Evolutionary conservation across 306 rosid genomes (phyloP).

Genomic region (Prunus persica): DNA sequence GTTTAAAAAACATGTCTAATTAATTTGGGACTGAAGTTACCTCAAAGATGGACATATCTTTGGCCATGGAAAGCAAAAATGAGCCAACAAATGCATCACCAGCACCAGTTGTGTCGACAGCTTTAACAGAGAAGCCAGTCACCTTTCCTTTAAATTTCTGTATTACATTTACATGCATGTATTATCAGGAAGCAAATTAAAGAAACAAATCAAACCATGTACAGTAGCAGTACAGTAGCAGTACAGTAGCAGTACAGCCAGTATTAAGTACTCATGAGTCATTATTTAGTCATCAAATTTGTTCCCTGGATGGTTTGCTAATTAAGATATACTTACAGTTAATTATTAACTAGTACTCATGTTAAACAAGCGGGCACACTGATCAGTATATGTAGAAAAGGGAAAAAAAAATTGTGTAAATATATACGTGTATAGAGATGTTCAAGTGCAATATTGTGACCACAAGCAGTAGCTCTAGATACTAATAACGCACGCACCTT

Average conservation of each 20-base stretch:
- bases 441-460: not conserved
- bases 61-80: conserved; percentile 42
- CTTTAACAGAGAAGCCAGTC: conserved; percentile 43
- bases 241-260: too few relatives aligned
- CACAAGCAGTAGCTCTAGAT: not conserved
- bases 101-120: conserved; percentile 73
- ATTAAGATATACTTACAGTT: too few relatives aligned
- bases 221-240: too few relatives aligned
- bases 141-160: conserved; percentile 60
- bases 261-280: too few relatives aligned
- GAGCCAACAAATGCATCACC: conserved; percentile 74
- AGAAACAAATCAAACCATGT: too few relatives aligned
- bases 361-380: too few relatives aligned
- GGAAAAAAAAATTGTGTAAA: not conserved
- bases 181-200: conserved; percentile 3
- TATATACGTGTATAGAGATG: not conserved
- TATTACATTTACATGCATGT: not conserved
- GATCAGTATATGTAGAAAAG: too few relatives aligned
- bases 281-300: too few relatives aligned
- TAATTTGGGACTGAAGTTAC: conserved; percentile 25
- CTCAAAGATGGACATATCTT: conserved; percentile 36
- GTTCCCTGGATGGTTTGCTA: too few relatives aligned
- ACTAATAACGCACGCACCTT: conserved; percentile 33
- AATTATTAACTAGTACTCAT: too few relatives aligned
- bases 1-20: not conserved